These are phyloP conservation scores for Sarocladium oryzae DNA, from an alignment of 2,329 filamentous ascomycete genomes.

Conservation along the genomic window DNA sequence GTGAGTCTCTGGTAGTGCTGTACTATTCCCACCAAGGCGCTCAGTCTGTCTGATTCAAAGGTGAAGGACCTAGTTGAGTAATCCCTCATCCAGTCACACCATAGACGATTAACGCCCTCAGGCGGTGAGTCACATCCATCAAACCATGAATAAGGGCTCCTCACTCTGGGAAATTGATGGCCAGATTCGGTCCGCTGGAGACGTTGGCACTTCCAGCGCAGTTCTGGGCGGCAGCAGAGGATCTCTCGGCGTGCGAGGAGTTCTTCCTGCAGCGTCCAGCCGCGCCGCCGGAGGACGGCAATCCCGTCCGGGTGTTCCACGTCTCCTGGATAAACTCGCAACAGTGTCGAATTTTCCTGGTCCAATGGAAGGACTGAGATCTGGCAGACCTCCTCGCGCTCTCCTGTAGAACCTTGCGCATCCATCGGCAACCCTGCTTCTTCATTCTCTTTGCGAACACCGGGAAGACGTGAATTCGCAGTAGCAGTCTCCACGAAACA, in stretches of 20 bases:
- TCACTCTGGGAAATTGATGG: not conserved
- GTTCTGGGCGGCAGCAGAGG: not conserved
- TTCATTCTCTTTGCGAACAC: no score
- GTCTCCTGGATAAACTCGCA: not conserved
- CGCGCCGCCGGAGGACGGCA: not conserved
- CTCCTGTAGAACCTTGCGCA: no score
- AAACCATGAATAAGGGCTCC: not conserved
- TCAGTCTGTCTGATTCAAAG: not conserved
- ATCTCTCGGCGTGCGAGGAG: not conserved
- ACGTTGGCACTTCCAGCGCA: not conserved
- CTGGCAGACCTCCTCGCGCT: no score
- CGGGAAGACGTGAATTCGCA: no score
- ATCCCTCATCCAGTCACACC: not conserved
- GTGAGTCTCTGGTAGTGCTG: not conserved
- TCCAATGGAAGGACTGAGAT: not conserved
- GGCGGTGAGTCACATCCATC: no score
- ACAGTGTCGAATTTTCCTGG: not conserved
- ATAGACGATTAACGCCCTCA: no score
- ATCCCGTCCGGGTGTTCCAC: no score
- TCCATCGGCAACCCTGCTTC: no score
- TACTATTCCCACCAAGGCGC: not conserved
- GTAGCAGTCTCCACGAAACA: not conserved
- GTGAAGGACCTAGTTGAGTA: not conserved
- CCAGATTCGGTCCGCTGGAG: not conserved
- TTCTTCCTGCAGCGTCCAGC: not conserved